Percentiles rank a stretch among this genome's conserved stretches.
Conservation (phyloP, 805 yeast species). For the Komagataella ulmi region DNA sequence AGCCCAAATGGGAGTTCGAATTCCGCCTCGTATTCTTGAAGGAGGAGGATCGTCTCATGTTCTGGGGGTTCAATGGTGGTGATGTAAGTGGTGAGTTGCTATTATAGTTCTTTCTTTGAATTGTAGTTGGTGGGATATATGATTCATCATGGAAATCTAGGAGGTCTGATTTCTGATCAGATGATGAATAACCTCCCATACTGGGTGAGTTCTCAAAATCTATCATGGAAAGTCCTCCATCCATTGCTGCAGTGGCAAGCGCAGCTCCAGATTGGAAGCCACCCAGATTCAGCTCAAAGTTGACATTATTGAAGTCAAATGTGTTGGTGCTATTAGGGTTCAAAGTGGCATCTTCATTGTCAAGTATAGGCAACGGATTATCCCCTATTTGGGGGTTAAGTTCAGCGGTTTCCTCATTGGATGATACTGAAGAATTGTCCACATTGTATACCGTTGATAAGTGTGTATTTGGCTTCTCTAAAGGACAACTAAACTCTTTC, state of each 20-base stretch:
- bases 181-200: neutral
- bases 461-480: neutral
- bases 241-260: slow-evolving; percentile 16
- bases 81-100: neutral
- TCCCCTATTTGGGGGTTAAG: neutral
- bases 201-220: slow-evolving; percentile 10
- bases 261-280: slow-evolving; percentile 18
- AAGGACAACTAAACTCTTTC: neutral
- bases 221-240: slow-evolving; percentile 15
- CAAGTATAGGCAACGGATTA: neutral
- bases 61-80: neutral
- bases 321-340: neutral
- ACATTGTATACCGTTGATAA: neutral
- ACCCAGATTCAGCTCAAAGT: slow-evolving; percentile 11
- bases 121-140: neutral
- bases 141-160: neutral
- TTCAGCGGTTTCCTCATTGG: neutral
- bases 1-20: neutral
- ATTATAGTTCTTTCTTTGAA: neutral
- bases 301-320: slow-evolving; percentile 5
- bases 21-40: neutral
- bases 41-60: neutral
- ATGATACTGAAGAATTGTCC: neutral
- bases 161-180: neutral
- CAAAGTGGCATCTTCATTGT: neutral